These are phyloP conservation scores for Termitomyces sp. DNA, from an alignment of 768 basidiomycete genomes.

Conservation along the genomic window DNA sequence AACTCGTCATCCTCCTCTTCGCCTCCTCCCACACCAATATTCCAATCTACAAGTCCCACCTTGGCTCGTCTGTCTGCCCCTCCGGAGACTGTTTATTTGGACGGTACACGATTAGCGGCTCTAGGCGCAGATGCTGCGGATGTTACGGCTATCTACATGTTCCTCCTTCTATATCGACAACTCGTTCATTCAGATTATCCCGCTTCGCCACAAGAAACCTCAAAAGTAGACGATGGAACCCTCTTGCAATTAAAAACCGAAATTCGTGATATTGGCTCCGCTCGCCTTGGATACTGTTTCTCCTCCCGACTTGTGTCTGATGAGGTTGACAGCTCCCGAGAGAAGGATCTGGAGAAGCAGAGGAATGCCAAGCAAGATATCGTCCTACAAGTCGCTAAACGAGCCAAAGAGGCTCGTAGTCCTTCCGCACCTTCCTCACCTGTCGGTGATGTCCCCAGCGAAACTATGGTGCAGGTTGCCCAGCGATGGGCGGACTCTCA, in stretches of 20 bases:
- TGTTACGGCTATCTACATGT: constrained; percentile 72
- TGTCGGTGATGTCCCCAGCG: constrained; percentile 40
- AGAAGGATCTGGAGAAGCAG: constrained; percentile 50
- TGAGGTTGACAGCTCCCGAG: constrained; percentile 16
- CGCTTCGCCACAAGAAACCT: constrained; percentile 22
- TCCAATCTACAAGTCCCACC: constrained; percentile 19
- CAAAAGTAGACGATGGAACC: constrained; percentile 48
- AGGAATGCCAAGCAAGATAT: constrained; percentile 57
- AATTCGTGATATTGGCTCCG: constrained; percentile 67
- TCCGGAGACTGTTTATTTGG: constrained; percentile 82
- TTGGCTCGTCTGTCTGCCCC: constrained; percentile 39
- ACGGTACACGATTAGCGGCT: constrained; percentile 62
- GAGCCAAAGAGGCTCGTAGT: constrained; percentile 48
- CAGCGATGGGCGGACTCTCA: constrained; percentile 71
- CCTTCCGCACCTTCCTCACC: constrained; percentile 21
- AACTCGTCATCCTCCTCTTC: constrained; percentile 26
- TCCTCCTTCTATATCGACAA: constrained; percentile 77
- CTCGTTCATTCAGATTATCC: constrained; percentile 50
- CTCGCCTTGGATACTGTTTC: constrained; percentile 62
- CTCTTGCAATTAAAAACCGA: constrained; percentile 67
- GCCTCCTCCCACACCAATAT: constrained; percentile 27
- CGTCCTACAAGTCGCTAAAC: constrained; percentile 71
- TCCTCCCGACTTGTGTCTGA: constrained; percentile 21
- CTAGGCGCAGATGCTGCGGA: constrained; percentile 75
- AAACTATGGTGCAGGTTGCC: constrained; percentile 53